Percentiles rank a stretch among this genome's conserved stretches.
phyloP scores from a whole-genome alignment of 2,329 filamentous ascomycete species.

The Ceratocystis lukuohia region DNA sequence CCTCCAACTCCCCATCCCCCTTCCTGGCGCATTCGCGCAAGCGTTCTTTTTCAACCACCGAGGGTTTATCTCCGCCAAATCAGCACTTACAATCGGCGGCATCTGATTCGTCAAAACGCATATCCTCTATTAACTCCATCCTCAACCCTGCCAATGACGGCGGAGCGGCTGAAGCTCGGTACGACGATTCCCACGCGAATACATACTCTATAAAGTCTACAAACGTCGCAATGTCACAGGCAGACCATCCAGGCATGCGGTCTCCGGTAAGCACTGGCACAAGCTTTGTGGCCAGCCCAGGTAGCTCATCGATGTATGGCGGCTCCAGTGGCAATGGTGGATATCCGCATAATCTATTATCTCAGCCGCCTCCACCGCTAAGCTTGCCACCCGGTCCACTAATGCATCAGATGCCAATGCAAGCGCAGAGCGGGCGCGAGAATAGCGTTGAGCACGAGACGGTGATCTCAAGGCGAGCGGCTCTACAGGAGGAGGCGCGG shows the following conservation, averaged over 20 bases:
- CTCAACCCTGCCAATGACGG: conserved; percentile 41
- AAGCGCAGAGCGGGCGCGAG: conserved; percentile 6
- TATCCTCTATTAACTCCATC: conserved; percentile 65
- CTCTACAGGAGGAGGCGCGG: conserved; percentile 60
- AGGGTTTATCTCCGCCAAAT: conserved; percentile 36
- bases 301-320: conserved; percentile 1
- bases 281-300: conserved; percentile 14
- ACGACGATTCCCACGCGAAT: conserved; percentile 10
- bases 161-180: conserved; percentile 6
- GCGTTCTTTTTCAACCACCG: conserved; percentile 51
- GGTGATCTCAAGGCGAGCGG: conserved; percentile 44
- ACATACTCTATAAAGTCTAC: conserved; percentile 8
- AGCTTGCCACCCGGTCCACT: not conserved
- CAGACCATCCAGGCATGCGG: conserved; percentile 10
- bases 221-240: not conserved
- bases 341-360: conserved; percentile 1
- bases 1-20: conserved; percentile 47
- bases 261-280: conserved; percentile 11
- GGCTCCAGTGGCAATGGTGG: not conserved
- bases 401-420: not conserved
- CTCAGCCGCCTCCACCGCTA: conserved; percentile 8
- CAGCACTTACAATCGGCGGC: conserved; percentile 4
- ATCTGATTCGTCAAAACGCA: conserved; percentile 38
- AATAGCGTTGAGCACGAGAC: conserved; percentile 15
- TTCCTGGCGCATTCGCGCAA: conserved; percentile 49